phyloP scores from a whole-genome alignment of 2,329 filamentous ascomycete genomes.

The Fusarium sp. region DNA sequence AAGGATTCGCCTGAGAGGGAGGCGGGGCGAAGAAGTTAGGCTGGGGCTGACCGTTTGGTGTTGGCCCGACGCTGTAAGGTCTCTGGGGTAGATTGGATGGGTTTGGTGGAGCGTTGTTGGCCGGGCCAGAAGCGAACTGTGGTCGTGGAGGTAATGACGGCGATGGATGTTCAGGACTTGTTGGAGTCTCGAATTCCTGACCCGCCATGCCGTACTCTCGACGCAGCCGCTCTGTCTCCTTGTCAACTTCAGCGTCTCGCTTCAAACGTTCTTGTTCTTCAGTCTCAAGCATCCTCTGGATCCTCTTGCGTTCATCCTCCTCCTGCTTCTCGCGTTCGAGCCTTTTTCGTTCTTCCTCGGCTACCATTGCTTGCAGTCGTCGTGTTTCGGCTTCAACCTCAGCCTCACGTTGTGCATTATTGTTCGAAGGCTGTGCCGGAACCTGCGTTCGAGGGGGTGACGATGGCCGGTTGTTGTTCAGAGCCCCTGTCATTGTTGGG shows the following conservation, averaged over 20 bases:
- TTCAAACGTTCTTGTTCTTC: conserved; percentile 72
- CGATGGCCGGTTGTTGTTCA: conserved; percentile 49
- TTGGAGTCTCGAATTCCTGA: conserved; percentile 52
- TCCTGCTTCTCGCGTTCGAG: conserved; percentile 70
- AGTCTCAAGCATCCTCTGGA: conserved; percentile 74
- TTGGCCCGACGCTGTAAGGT: conserved; percentile 63
- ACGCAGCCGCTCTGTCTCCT: conserved; percentile 85
- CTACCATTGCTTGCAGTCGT: conserved; percentile 70
- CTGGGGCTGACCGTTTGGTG: conserved; percentile 38
- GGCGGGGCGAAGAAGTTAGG: conserved; percentile 43
- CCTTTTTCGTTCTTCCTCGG: conserved; percentile 63
- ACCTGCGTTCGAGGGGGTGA: conserved; percentile 34
- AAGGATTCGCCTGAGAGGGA: conserved; percentile 10
- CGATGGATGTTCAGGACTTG: conserved; percentile 41
- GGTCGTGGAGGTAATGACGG: conserved; percentile 54
- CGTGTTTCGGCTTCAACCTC: conserved; percentile 82
- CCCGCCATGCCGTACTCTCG: conserved; percentile 73
- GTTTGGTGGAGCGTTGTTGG: conserved; percentile 10
- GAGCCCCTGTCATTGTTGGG: conserved; percentile 55
- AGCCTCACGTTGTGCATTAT: conserved; percentile 49
- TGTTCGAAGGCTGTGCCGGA: conserved; percentile 30
- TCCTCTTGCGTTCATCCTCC: conserved; percentile 64
- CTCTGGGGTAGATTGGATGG: conserved; percentile 56
- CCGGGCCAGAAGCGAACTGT: conserved; percentile 37
- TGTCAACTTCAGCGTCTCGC: conserved; percentile 72